These are phyloP conservation scores for Ceratobasidium sp. DNA, from an alignment of 1,284 basidiomycete genomes.

Conservation along the genomic window DNA sequence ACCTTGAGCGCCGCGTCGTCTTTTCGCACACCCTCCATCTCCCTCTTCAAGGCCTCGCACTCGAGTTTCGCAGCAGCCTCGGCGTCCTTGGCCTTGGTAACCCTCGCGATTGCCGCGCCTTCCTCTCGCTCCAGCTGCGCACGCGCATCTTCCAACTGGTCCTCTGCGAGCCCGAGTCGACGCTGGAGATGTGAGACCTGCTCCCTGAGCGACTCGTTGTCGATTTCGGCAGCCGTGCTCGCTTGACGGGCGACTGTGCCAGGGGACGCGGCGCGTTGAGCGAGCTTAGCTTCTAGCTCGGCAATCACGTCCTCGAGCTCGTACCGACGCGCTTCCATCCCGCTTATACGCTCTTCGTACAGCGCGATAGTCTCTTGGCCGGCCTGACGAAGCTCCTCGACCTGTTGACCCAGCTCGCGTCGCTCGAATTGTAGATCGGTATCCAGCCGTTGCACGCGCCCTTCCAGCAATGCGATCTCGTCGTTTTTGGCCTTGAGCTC, in stretches of 20 bases:
- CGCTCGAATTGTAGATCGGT: conserved; percentile 69
- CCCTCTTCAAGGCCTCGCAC: conserved; percentile 65
- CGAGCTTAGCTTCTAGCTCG: conserved; percentile 63
- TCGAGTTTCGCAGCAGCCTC: conserved; percentile 77
- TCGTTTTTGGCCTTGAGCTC: conserved; percentile 62
- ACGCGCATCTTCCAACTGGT: conserved; percentile 82
- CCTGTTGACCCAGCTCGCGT: conserved; percentile 68
- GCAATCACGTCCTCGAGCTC: conserved; percentile 76
- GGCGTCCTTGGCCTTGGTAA: conserved; percentile 76
- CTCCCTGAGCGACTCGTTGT: conserved; percentile 89
- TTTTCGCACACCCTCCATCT: conserved; percentile 68
- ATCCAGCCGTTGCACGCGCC: conserved; percentile 58
- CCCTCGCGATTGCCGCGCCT: conserved; percentile 65
- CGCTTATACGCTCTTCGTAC: conserved; percentile 85
- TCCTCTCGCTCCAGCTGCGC: conserved; percentile 78
- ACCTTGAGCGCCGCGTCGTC: conserved; percentile 67
- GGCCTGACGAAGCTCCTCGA: conserved; percentile 81
- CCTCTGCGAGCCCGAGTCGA: conserved; percentile 79
- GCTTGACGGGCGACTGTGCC: conserved; percentile 53
- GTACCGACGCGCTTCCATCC: conserved; percentile 73
- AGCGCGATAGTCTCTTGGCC: conserved; percentile 93
- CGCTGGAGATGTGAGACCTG: conserved; percentile 86
- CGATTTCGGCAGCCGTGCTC: conserved; percentile 79
- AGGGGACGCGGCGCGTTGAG: conserved; percentile 53
- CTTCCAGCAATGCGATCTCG: conserved; percentile 62